phyloP scores from a whole-genome alignment of 2,329 filamentous ascomycete species.

The Sporothrix pseudoabietina region DNA sequence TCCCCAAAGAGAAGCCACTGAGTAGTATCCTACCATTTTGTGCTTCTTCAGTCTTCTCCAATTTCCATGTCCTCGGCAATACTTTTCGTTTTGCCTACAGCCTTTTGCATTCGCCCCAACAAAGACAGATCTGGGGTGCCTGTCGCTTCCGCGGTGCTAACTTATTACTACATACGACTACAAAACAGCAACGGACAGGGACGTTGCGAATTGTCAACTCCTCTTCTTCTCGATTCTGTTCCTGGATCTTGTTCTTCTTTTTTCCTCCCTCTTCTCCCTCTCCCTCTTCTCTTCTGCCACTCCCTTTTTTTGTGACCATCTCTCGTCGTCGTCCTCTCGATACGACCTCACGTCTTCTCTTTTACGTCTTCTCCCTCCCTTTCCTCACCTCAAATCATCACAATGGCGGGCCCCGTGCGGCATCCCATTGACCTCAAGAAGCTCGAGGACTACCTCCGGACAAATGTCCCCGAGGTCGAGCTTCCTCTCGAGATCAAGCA shows the following conservation, averaged over 20 bases:
- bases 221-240: conserved; percentile 8
- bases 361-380: not conserved
- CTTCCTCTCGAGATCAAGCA: conserved; percentile 86
- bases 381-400: conserved; percentile 11
- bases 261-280: not conserved
- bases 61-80: conserved; percentile 23
- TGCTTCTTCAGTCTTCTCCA: not conserved
- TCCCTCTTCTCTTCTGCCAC: not conserved
- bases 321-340: not conserved
- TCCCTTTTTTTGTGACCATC: not conserved
- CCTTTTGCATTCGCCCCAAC: conserved; percentile 2
- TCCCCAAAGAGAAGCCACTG: not conserved
- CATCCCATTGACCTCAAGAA: conserved; percentile 85
- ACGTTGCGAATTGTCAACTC: not conserved
- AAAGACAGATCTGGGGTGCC: conserved; percentile 11
- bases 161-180: not conserved
- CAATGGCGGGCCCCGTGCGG: conserved; percentile 82
- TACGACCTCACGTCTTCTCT: not conserved
- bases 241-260: not conserved
- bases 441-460: conserved; percentile 75
- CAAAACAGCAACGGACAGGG: not conserved
- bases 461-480: conserved; percentile 80
- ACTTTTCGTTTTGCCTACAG: not conserved
- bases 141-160: not conserved
- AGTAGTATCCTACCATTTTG: not conserved